Base-by-base conservation (phyloP, 2,329 filamentous ascomycete genomes). In the Catunica adiposa region DNA sequence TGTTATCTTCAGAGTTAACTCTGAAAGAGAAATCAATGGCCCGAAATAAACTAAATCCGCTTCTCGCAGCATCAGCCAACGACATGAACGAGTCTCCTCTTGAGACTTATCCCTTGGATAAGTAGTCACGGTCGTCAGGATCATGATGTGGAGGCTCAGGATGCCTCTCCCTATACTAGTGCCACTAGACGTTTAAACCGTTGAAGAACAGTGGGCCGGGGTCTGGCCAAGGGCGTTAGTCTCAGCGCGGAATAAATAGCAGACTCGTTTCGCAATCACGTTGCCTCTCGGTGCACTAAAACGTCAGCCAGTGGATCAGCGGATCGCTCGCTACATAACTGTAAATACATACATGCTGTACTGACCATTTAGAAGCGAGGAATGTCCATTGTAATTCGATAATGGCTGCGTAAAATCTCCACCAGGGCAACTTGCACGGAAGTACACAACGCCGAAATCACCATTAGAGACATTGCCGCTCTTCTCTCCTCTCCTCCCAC, bases 101-200 rank as follows among this genome's bases (percentile, higher is more conserved):
- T 14, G 1, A 48, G 11, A 25, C 22, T 46, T 23, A 20, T 25
- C 15, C 44, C 7, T 25, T 17, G 44, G 44, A 48, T 23, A 26
- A 25, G 11, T 48, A 48, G 9, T 48, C 44, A 48, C 23, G 22
- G 44, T 48, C 11, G 11, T 25, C 8, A 48, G 44, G 44, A 48
- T 48, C 44, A 20, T 26, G 22, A 48, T 48, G 44, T 48, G 44
- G 44, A 48, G 44, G 44, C 44, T 48, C 9, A 48, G 44, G 22
- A 48, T 48, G 17, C 15, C 44, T 9, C 44, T 15, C 17, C 17
- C 11, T 25, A 48, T 48, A 48, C 22, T 29, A 48, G n/a, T 48
- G 17, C 44, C 22, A 48, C 23, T 48, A 48, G 23, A 48, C 20
- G 22, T 48, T n/a, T 7, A 22, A 48, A 22, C 17, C 11, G 44